These are phyloP conservation scores for Gautieria morchelliformis DNA, from an alignment of 768 basidiomycete genomes.

Conservation along the genomic window DNA sequence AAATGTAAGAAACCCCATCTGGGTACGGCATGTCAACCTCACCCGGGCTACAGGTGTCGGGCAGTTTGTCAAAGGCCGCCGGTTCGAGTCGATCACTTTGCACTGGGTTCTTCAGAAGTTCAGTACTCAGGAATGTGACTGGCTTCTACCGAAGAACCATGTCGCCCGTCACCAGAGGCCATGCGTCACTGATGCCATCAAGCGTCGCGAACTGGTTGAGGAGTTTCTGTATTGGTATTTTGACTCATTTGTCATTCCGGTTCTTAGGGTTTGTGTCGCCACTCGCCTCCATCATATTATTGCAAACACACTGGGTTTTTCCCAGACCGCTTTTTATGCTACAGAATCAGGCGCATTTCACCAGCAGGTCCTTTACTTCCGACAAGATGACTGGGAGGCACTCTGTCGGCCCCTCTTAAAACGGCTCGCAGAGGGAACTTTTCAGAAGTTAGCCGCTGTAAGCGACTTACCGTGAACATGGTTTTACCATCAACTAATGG, in stretches of 20 bases:
- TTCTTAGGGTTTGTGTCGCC: constrained; percentile 56
- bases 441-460: constrained; percentile 63
- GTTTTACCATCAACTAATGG: background rate
- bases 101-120: constrained; percentile 74
- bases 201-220: constrained; percentile 71
- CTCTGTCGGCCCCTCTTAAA: constrained; percentile 76
- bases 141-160: constrained; percentile 40
- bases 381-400: constrained; percentile 87
- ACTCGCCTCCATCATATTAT: background rate
- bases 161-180: constrained; percentile 18
- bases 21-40: background rate
- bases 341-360: constrained; percentile 85
- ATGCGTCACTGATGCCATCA: constrained; percentile 57
- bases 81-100: constrained; percentile 73
- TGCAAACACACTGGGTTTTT: background rate
- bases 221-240: constrained; percentile 96
- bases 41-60: constrained; percentile 39
- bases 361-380: constrained; percentile 81
- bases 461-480: constrained; percentile 9
- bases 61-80: constrained; percentile 60
- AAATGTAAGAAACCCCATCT: constrained; percentile 33
- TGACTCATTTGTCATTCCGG: constrained; percentile 68
- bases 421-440: constrained; percentile 60
- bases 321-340: constrained; percentile 84
- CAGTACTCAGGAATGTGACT: constrained; percentile 63